These are phyloP conservation scores for Prunus campanulata DNA, from an alignment of 306 rosid genomes.

Conservation along the genomic window DNA sequence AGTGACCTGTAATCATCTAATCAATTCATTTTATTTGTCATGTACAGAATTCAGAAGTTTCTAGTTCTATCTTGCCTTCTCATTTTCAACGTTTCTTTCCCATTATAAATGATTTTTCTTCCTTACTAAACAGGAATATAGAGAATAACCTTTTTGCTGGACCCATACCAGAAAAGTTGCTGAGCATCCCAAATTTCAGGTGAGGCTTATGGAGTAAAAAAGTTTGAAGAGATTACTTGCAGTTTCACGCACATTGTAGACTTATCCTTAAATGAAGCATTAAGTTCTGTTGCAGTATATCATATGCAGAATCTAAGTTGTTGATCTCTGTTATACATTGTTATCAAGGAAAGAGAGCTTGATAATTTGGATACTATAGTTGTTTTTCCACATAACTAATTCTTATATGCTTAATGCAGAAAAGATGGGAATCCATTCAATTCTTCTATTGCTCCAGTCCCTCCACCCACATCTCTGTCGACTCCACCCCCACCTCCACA, in stretches of 20 bases:
- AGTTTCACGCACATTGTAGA: constrained; percentile 14
- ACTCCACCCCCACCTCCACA: constrained; percentile 31
- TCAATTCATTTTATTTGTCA: constrained; percentile 19
- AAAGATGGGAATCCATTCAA: constrained; percentile 79
- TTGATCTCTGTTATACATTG: neutral
- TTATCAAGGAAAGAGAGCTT: neutral
- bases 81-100: constrained; percentile 1
- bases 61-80: neutral
- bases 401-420: constrained; percentile 46
- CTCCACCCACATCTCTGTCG: constrained; percentile 47
- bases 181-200: constrained; percentile 67
- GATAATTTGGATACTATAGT: neutral
- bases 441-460: constrained; percentile 49
- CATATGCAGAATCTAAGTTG: neutral
- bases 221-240: constrained; percentile 20
- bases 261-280: constrained; percentile 2
- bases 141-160: constrained; percentile 81
- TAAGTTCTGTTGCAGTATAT: constrained; percentile 3
- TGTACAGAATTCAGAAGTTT: constrained; percentile 16
- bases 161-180: constrained; percentile 78
- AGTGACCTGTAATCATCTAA: constrained; percentile 65
- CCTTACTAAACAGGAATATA: constrained; percentile 65
- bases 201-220: constrained; percentile 23
- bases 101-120: constrained; percentile 18
- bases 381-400: constrained; percentile 10